Base-by-base conservation (phyloP, 1,284 basidiomycete genomes). In the Neolentinus lepideus region DNA sequence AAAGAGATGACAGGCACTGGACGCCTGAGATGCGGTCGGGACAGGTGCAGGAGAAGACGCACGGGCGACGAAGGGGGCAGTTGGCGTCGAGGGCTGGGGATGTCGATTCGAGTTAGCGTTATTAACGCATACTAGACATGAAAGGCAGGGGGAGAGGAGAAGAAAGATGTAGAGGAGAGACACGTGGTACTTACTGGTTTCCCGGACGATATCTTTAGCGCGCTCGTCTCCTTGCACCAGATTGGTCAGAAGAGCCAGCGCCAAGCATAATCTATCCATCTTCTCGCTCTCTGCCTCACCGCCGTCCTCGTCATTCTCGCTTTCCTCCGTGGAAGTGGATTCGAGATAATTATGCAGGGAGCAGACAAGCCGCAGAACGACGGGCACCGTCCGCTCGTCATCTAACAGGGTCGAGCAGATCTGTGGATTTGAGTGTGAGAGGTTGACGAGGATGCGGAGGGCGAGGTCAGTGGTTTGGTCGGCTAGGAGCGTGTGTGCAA, bases 211-310 rank as follows among this genome's bases (percentile, higher is more conserved):
- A 36, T 73, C 65, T 51, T 77, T 79, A 2, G 76, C 73, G n/a
- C 68, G 68, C 0, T 74, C 71, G n/a, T 74, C 69, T 9, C 71
- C 73, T 64, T 89, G 85, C 0, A 87, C 79, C 43, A 90, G 71
- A 66, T 90, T 90, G 48, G 87, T 88, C 53, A 90, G 69, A 6
- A 90, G 68, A 1, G 84, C 88, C 1, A 90, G 74, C 4, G 80
- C 77, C 24, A 90, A 79, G 66, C 87, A 90, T 2, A 89, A 69
- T 43, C 77, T 73, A 64, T 90, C 88, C 19, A 87, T 72, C 2
- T 76, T 68, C 51, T 77, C 71, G 2, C 71, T 67, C 3, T 67
- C 61, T 22, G 63, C 63, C 11, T 62, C 61, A n/a, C 66, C 60
- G 1, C 71, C 67, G 3, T 67, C 61, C 24, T 64, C 63, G 10